phyloP scores from a whole-genome alignment of 805 yeast species.

The Tetrapisispora namnaoensis region DNA sequence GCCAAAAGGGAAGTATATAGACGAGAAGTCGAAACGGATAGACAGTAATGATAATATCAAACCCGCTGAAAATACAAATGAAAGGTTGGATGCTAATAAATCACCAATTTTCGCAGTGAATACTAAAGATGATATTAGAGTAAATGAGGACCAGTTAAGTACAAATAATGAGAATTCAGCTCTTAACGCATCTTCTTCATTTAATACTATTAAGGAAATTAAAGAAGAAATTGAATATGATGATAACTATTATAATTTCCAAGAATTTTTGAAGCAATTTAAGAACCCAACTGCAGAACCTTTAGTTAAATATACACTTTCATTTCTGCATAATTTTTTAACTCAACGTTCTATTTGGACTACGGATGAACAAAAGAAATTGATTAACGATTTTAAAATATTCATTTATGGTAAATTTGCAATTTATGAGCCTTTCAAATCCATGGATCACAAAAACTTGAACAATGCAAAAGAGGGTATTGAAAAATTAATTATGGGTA shows the following conservation, averaged over 20 bases:
- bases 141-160: background rate
- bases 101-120: too few relatives aligned
- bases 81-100: too few relatives aligned
- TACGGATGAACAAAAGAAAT: constrained; percentile 65
- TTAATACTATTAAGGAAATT: background rate
- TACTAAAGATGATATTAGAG: too few relatives aligned
- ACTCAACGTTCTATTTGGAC: constrained; percentile 54
- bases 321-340: constrained; percentile 67
- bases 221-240: background rate
- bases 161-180: too few relatives aligned
- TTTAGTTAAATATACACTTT: constrained; percentile 71
- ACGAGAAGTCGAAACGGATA: background rate
- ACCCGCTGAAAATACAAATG: background rate
- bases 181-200: background rate
- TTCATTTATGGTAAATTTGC: constrained; percentile 60
- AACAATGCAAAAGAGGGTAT: constrained; percentile 80
- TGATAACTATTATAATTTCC: constrained; percentile 61
- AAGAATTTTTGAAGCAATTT: constrained; percentile 60
- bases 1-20: background rate
- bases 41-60: background rate
- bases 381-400: constrained; percentile 63
- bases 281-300: constrained; percentile 78
- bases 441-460: constrained; percentile 48
- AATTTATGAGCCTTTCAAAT: constrained; percentile 62
- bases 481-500: constrained; percentile 85